Base-by-base conservation (phyloP, 768 basidiomycete species). In the Pulveroboletus ravenelii region DNA sequence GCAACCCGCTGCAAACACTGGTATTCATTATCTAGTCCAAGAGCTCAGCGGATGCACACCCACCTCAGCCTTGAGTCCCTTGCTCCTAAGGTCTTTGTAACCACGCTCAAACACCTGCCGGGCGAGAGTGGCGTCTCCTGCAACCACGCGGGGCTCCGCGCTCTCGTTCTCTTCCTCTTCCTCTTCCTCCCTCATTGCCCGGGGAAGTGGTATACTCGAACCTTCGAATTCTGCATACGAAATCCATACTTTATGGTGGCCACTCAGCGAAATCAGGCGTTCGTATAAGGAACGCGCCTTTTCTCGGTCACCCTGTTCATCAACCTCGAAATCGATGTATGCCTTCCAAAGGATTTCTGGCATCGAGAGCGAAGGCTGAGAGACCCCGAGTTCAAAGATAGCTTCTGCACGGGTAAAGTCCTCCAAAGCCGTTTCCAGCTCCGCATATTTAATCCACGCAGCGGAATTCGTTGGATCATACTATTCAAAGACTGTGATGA, bases 231-330 rank as follows among this genome's bases (percentile, higher is more conserved):
- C 77, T 0, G 95, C 95, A 67, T 87, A 98, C 47, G 93, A 85
- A 48, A 96, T 90, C 93, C 93, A 98, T 17, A 95, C 93, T 71
- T 97, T 97, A 71, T 93, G 88, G 64, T 98, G 94, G 4, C 90
- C 90, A 56, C 92, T 95, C 43, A 88, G 74, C 30, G 80, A 71
- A 42, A 96, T 76, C 17, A 97, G 78, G 17, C 93, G 81, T 71
- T 97, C 94, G 65, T 96, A 97, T 36, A 98, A 65, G 6, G 77
- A 76, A n/a, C 95, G 77, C 2, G 89, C 87, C 14, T 81, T 78
- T 50, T 89, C 89, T 36, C 92, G 82, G 57, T 97, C 93, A 59
- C 93, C 93, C 32, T 70, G 68, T 67, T 96, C 93, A 52, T 90
- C 89, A 50, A 86, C 83, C 70, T 98, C 95, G 59, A 96, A 96